A percentile compares a stretch with the other conserved stretches of the same genome.
Conservation (phyloP, 1,284 basidiomycete genomes). For the Malassezia yamatoensis region DNA sequence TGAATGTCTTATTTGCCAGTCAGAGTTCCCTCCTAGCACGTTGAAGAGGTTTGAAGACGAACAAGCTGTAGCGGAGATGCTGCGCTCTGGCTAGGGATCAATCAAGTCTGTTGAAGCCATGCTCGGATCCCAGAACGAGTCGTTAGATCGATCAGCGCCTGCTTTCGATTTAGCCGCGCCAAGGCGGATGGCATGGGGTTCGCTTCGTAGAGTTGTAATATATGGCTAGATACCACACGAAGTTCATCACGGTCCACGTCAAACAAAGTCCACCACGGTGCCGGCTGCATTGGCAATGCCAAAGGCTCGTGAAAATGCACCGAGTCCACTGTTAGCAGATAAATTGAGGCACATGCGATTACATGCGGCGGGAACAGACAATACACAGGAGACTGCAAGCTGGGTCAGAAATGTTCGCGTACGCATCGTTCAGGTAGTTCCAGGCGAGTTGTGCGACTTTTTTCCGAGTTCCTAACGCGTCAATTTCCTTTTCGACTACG, state of each 20-base stretch:
- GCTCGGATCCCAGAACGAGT: slow-evolving; percentile 7
- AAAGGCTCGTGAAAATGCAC: slow-evolving; percentile 19
- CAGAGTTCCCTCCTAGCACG: slow-evolving; percentile 15
- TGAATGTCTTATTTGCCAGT: slow-evolving; percentile 21
- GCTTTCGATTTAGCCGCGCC: background rate
- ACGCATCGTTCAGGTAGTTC: slow-evolving; percentile 50
- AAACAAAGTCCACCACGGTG: slow-evolving; percentile 50
- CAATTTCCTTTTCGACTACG: slow-evolving; percentile 48
- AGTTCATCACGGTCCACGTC: slow-evolving; percentile 41
- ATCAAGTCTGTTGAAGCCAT: slow-evolving; percentile 3
- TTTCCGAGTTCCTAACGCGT: slow-evolving; percentile 4
- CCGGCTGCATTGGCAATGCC: slow-evolving; percentile 41
- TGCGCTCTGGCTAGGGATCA: slow-evolving; percentile 1
- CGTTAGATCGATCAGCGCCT: slow-evolving; percentile 3
- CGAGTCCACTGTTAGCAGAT: slow-evolving; percentile 25
- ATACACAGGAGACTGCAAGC: slow-evolving; percentile 80
- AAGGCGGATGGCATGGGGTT: background rate
- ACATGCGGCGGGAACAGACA: slow-evolving; percentile 75
- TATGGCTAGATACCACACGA: slow-evolving; percentile 23
- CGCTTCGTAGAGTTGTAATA: slow-evolving; percentile 29
- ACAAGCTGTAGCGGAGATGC: background rate
- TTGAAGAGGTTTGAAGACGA: slow-evolving; percentile 17
- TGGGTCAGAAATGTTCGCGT: slow-evolving; percentile 45
- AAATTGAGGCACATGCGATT: slow-evolving; percentile 62
- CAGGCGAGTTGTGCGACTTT: slow-evolving; percentile 39